Conservation (phyloP, 1,284 basidiomycete species). For the Grifola frondosa region DNA sequence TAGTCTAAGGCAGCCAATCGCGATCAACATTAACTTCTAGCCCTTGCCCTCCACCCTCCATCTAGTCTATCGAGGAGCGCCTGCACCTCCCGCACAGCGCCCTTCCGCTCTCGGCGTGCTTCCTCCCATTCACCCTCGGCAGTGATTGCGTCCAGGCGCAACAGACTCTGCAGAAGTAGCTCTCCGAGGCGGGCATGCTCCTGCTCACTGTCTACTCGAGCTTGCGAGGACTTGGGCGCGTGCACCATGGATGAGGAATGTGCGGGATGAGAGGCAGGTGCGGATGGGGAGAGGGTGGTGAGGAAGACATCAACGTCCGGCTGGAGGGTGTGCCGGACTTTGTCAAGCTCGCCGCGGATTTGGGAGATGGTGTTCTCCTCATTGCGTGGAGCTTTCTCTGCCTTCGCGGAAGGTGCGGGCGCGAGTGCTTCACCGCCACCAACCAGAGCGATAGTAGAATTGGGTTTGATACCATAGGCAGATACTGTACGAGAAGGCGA, state of each 20-base stretch:
- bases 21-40: slow-evolving; percentile 9
- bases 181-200: slow-evolving; percentile 69
- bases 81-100: slow-evolving; percentile 70
- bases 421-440: slow-evolving; percentile 37
- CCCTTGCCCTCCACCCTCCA: slow-evolving; percentile 41
- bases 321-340: slow-evolving; percentile 50
- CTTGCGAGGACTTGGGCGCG: slow-evolving; percentile 9
- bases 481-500: slow-evolving; percentile 48
- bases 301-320: slow-evolving; percentile 61
- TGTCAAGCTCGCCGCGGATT: slow-evolving; percentile 60
- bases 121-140: slow-evolving; percentile 69
- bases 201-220: slow-evolving; percentile 29
- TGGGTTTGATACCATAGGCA: slow-evolving; percentile 58
- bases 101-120: slow-evolving; percentile 71
- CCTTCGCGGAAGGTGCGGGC: slow-evolving; percentile 22
- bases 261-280: slow-evolving; percentile 14
- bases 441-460: slow-evolving; percentile 65
- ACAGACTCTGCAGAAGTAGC: slow-evolving; percentile 71
- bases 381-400: slow-evolving; percentile 35
- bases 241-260: slow-evolving; percentile 13
- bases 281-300: slow-evolving; percentile 31
- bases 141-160: slow-evolving; percentile 72
- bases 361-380: slow-evolving; percentile 52
- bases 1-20: no score
- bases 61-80: slow-evolving; percentile 56